Evolutionary conservation across 2,329 filamentous ascomycete genomes (phyloP), one percentile per base, ranked within the genome.

Genomic region (Leptodontidium sp.): DNA sequence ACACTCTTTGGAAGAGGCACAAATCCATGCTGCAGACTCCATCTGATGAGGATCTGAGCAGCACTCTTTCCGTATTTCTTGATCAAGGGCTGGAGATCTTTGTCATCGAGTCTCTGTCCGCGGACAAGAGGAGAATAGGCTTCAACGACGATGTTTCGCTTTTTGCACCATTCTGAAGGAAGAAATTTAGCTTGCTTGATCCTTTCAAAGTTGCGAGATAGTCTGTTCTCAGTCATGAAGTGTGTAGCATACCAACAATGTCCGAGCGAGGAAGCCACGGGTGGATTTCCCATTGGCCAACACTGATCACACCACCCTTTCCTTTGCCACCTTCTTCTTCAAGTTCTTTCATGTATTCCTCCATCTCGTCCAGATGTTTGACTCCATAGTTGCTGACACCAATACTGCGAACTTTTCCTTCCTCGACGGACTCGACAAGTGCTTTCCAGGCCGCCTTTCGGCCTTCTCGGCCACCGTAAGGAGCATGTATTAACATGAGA

Each of bases 211-310:
- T 24, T 15, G 14, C 4, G 12, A 26, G 5, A 9, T 4, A 9
- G n/a, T 29, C 14, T 43, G 11, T 53, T 17, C n/a, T 21, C 35
- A 21, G 43, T 26, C 5, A 29, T 29, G 24, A 52, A 14, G 49
- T 12, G 17, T 24, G 11, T 7, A 58, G 40, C 61, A 17, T 53
- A 53, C 61, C 45, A 9, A 90, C 89, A 70, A 98, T 93, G 76
- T 97, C 93, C 26, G 85, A 82, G n/a, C 94, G 85, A 9, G 89
- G 85, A 52, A 94, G 88, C 94, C 93, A 98, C 0, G 94, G 94
- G 80, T 98, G 94, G 12, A 98, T 82, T 81, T 98, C 94, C 80
- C 91, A 93, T 81, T 97, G 94, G 50, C 93, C 94, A 47, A 97
- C 91, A 70, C 90, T 91, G 76, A 97, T 86, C 50, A 93, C 83